A percentile compares a stretch with the other conserved stretches of the same genome.
Conservation (phyloP, 2,329 filamentous ascomycete species). For the Apiospora kogelbergensis region DNA sequence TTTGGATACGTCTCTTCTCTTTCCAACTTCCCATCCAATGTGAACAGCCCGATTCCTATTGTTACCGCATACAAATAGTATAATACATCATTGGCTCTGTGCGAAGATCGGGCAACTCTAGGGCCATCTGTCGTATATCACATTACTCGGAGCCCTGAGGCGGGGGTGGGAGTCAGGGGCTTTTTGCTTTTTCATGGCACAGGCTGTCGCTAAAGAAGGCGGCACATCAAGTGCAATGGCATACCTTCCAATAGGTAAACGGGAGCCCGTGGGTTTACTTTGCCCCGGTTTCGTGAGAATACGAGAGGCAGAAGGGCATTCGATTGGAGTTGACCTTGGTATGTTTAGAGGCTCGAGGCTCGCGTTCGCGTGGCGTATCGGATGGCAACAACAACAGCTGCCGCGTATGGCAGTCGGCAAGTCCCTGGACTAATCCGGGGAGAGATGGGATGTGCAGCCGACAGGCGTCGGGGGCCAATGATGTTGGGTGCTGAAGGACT, state of each 20-base stretch:
- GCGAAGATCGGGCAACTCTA: background rate
- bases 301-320: too few species aligned
- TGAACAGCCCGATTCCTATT: background rate
- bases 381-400: background rate
- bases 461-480: background rate
- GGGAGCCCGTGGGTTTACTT: too few species aligned
- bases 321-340: too few species aligned
- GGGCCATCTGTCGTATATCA: background rate
- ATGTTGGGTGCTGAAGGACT: background rate
- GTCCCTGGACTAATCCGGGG: background rate
- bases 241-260: background rate
- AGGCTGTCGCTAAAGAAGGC: background rate
- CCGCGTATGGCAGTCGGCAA: background rate
- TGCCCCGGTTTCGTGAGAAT: too few species aligned
- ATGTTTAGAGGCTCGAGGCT: too few species aligned
- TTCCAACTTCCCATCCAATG: background rate
- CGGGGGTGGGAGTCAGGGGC: background rate
- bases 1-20: too few species aligned
- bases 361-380: background rate
- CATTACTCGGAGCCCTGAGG: background rate
- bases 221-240: background rate
- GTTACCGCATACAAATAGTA: too few species aligned
- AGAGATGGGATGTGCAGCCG: background rate
- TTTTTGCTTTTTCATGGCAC: background rate
- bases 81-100: background rate